Percentiles rank a stretch among this genome's conserved stretches.
Evolutionary conservation across 768 basidiomycete species (phyloP).

Genomic region (Russula sp.): DNA sequence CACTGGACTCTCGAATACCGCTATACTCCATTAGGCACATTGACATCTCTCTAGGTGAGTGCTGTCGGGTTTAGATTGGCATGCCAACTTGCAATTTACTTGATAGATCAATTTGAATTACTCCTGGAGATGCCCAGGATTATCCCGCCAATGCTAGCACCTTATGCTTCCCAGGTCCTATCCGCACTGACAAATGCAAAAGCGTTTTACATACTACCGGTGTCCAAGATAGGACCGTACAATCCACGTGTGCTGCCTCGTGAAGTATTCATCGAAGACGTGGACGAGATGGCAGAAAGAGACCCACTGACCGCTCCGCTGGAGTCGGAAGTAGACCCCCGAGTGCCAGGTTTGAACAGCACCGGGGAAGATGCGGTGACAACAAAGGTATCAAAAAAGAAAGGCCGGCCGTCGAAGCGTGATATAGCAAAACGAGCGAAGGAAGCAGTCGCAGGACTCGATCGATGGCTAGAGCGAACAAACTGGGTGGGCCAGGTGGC

Average conservation of each 20-base stretch:
- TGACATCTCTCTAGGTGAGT: constrained; percentile 47
- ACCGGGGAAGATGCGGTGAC: not conserved
- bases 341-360: not conserved
- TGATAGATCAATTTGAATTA: constrained; percentile 54
- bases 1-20: constrained; percentile 49
- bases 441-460: constrained; percentile 48
- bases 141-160: constrained; percentile 47
- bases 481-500: constrained; percentile 2
- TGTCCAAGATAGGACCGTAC: constrained; percentile 46
- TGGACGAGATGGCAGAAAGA: constrained; percentile 4
- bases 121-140: constrained; percentile 49
- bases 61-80: constrained; percentile 39
- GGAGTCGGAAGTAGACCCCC: not conserved
- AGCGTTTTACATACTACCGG: constrained; percentile 61
- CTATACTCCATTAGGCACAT: constrained; percentile 53
- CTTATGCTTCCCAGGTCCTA: constrained; percentile 51
- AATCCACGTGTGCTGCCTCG: constrained; percentile 68
- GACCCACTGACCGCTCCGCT: not conserved
- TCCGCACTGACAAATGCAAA: constrained; percentile 46
- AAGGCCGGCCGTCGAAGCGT: constrained; percentile 30
- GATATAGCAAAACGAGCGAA: constrained; percentile 30
- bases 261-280: constrained; percentile 54
- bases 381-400: constrained; percentile 26
- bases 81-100: not conserved
- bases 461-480: constrained; percentile 53